A percentile compares a stretch with the other conserved stretches of the same genome.
phyloP scores from a whole-genome alignment of 306 rosid species.

The Sphenostylis stenocarpa region DNA sequence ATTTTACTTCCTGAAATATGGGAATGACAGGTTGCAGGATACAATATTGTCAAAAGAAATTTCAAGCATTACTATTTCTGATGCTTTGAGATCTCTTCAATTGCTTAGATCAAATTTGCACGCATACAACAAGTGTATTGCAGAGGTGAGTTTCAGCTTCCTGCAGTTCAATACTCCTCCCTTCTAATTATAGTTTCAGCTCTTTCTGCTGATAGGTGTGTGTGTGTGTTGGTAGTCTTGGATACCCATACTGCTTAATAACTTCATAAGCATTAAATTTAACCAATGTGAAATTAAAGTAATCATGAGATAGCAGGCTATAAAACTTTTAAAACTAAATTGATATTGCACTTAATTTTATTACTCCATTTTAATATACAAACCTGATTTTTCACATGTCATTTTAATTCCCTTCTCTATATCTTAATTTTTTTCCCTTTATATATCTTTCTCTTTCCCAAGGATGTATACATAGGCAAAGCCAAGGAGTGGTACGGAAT shows the following conservation, averaged over 20 bases:
- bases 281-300: neutral
- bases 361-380: constrained; percentile 8
- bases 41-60: constrained; percentile 51
- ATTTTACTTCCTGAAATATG: constrained; percentile 1
- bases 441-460: neutral
- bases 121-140: constrained; percentile 65
- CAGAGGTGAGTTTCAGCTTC: constrained; percentile 63
- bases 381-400: neutral
- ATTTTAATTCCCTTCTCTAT: neutral
- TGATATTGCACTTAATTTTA: constrained; percentile 15
- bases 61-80: constrained; percentile 44
- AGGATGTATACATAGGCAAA: neutral
- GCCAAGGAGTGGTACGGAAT: too few species aligned
- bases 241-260: neutral
- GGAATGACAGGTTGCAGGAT: constrained; percentile 64
- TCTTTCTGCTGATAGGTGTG: neutral
- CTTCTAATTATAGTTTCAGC: neutral
- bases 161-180: neutral
- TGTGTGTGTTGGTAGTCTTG: neutral
- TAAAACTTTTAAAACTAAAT: neutral
- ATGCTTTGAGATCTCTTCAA: constrained; percentile 58
- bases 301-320: neutral
- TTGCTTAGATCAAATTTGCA: constrained; percentile 67
- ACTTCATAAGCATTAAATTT: constrained; percentile 10
- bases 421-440: neutral